A percentile compares a stretch with the other conserved stretches of the same genome.
phyloP scores from a whole-genome alignment of 2,329 filamentous ascomycete genomes.

The Didymella glomerata region DNA sequence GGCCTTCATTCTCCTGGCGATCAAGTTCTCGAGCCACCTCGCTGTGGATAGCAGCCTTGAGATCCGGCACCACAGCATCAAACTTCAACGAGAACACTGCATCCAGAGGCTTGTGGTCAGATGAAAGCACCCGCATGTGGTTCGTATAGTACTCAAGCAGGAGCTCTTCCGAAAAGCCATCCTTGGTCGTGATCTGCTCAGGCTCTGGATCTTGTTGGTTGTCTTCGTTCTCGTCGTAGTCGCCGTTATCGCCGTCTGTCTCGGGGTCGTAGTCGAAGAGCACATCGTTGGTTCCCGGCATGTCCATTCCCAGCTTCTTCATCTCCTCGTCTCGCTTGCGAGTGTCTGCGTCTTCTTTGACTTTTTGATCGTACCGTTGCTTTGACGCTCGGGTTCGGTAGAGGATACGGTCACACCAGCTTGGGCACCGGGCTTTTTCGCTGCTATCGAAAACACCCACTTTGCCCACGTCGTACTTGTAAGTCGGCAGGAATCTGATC shows the following conservation, averaged over 20 bases:
- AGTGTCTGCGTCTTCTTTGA: conserved; percentile 71
- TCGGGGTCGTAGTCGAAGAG: conserved; percentile 92
- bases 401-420: conserved; percentile 96
- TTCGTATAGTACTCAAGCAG: conserved; percentile 77
- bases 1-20: conserved; percentile 87
- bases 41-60: conserved; percentile 83
- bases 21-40: conserved; percentile 90
- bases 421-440: conserved; percentile 90
- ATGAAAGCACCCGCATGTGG: conserved; percentile 88
- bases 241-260: conserved; percentile 68
- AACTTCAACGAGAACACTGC: conserved; percentile 86
- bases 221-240: conserved; percentile 46
- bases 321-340: conserved; percentile 83
- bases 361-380: conserved; percentile 69
- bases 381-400: conserved; percentile 80
- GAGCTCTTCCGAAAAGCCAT: conserved; percentile 65
- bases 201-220: conserved; percentile 52
- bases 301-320: conserved; percentile 78
- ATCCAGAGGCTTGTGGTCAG: conserved; percentile 91
- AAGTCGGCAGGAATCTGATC: conserved; percentile 90
- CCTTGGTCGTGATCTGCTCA: conserved; percentile 64
- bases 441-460: conserved; percentile 92
- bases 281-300: conserved; percentile 79
- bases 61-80: conserved; percentile 82
- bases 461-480: conserved; percentile 97